phyloP scores from a whole-genome alignment of 179 eudicot genomes.

The Gypsophila paniculata region DNA sequence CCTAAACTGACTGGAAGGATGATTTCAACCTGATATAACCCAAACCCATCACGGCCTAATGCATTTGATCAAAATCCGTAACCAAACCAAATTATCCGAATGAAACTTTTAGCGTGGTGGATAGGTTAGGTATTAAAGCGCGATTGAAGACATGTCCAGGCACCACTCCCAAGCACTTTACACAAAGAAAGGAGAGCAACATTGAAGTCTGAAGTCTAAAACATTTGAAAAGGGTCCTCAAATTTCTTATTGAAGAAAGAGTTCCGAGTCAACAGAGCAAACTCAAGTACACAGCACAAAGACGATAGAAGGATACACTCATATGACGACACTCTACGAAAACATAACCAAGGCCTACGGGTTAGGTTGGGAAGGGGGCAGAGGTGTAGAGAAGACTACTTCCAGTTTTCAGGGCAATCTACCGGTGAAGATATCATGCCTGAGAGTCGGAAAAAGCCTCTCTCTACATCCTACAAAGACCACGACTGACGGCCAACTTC shows the following conservation, averaged over 20 bases:
- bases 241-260: not conserved
- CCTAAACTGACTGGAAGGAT: too few relatives aligned
- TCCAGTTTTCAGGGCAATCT: not conserved
- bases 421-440: not conserved
- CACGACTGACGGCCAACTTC: not conserved
- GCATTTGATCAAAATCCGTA: too few relatives aligned
- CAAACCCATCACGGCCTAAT: too few relatives aligned
- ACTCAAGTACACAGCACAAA: constrained; percentile 3
- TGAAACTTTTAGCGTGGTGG: too few relatives aligned
- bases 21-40: too few relatives aligned
- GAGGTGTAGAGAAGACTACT: not conserved
- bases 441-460: not conserved
- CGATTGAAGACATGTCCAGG: too few relatives aligned
- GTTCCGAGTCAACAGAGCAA: constrained; percentile 3
- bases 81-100: too few relatives aligned
- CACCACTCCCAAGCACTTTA: too few relatives aligned
- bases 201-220: not conserved
- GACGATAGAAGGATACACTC: too few relatives aligned
- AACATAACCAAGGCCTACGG: not conserved
- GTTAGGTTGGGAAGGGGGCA: not conserved
- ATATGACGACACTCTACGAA: too few relatives aligned
- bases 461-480: constrained; percentile 11
- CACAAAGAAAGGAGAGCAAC: not conserved
- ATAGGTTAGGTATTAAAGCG: too few relatives aligned
- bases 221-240: not conserved